Conservation (phyloP, 306 rosid species). For the Oxytropis ochrocephala region DNA sequence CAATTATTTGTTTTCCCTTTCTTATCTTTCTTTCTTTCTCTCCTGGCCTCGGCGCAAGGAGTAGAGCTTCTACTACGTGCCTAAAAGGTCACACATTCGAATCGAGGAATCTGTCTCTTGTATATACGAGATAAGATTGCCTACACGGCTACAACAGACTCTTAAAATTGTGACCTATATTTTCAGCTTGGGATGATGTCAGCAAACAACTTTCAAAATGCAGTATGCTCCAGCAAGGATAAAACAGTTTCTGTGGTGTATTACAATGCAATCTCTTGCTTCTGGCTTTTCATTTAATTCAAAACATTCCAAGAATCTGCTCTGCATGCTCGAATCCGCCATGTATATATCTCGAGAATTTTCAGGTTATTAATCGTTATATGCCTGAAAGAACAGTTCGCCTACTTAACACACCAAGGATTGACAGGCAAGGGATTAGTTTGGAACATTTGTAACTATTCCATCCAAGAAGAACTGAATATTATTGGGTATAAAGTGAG, state of each 20-base stretch:
- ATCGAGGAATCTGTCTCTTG: not conserved
- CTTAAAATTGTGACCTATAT: constrained; percentile 12
- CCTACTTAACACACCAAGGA: constrained; percentile 1
- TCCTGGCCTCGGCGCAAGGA: not conserved
- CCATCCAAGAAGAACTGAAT: constrained; percentile 1
- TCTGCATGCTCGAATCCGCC: constrained; percentile 8
- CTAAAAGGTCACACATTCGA: not conserved
- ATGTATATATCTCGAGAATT: not conserved
- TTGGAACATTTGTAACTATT: constrained; percentile 2
- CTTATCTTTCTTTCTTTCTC: not conserved
- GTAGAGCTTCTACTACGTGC: not conserved
- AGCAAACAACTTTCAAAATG: constrained; percentile 57
- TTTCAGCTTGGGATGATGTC: constrained; percentile 75
- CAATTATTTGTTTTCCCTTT: not conserved
- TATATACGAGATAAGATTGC: not conserved
- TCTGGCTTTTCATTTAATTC: constrained; percentile 1
- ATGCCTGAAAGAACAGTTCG: constrained; percentile 6
- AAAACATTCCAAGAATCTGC: not conserved
- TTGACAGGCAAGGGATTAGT: not conserved
- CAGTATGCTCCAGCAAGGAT: constrained; percentile 46
- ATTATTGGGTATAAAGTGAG: not conserved
- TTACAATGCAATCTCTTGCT: constrained; percentile 10
- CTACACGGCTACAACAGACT: no score
- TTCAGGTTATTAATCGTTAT: constrained; percentile 7
- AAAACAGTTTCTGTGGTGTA: constrained; percentile 21